Evolutionary conservation across 106 monocot species (phyloP).

Genomic region (Allium fistulosum): DNA sequence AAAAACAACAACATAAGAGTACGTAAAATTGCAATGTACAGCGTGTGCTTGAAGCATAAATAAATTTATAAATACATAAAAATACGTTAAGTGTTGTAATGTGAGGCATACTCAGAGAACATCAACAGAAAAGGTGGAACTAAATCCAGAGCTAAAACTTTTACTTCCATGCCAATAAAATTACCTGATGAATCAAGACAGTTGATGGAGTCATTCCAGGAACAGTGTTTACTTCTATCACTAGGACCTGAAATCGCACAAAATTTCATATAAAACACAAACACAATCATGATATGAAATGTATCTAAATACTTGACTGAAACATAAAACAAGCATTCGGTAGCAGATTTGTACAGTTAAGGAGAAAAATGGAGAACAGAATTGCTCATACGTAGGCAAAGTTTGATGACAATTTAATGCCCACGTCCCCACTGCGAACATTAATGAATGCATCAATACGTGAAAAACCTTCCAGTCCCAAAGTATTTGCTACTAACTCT

Average conservation of each 20-base stretch:
- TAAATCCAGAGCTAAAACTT: too few species aligned
- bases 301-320: background rate
- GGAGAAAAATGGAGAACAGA: too few species aligned
- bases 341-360: background rate
- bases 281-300: background rate
- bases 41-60: background rate
- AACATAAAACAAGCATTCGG: background rate
- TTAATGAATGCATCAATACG: constrained; percentile 74
- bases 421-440: constrained; percentile 73
- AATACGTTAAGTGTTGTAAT: too few species aligned
- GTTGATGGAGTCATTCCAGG: constrained; percentile 98
- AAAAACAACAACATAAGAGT: too few species aligned
- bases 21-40: too few species aligned
- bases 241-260: constrained; percentile 36
- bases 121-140: too few species aligned
- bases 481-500: constrained; percentile 60
- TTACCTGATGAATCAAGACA: constrained; percentile 90
- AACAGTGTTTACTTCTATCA: constrained; percentile 90
- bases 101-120: too few species aligned
- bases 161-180: background rate
- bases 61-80: background rate
- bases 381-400: background rate
- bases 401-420: background rate
- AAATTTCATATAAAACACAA: background rate
- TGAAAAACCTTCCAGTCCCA: constrained; percentile 91